These are phyloP conservation scores for Chrysoporthe cubensis DNA, from an alignment of 2,329 filamentous ascomycete species.

Conservation along the genomic window DNA sequence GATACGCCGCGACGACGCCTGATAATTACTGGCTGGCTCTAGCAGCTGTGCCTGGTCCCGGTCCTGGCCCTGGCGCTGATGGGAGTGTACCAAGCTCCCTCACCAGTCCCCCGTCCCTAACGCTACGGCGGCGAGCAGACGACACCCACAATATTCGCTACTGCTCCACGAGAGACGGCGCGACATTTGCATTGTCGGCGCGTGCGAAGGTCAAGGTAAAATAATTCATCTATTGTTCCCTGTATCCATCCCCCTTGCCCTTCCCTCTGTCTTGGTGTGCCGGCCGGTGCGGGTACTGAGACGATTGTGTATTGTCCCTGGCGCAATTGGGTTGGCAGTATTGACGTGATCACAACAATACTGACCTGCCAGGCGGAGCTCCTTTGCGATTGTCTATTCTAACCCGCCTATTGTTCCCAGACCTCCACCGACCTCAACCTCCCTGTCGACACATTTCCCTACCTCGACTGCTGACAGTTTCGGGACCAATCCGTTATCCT, in stretches of 20 bases:
- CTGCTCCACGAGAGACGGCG: background rate
- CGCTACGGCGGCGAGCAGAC: constrained; percentile 7
- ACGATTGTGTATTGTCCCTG: background rate
- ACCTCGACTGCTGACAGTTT: background rate
- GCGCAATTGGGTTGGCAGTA: constrained; percentile 19
- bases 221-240: background rate
- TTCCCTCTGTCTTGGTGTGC: background rate
- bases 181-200: constrained; percentile 3
- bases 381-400: constrained; percentile 10
- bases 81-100: constrained; percentile 4
- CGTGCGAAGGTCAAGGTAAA: constrained; percentile 9
- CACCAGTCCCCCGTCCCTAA: constrained; percentile 3
- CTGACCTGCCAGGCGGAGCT: constrained; percentile 1
- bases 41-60: background rate
- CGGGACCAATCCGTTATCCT: background rate
- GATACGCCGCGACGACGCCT: constrained; percentile 17
- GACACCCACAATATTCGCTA: constrained; percentile 1
- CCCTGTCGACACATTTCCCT: too few relatives aligned
- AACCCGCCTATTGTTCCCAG: background rate
- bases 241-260: background rate
- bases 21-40: background rate
- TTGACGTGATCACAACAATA: constrained; percentile 27
- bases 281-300: constrained; percentile 3
- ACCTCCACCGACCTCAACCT: background rate
- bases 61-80: constrained; percentile 9